A percentile compares a stretch with the other conserved stretches of the same genome.
Evolutionary conservation across 2,329 filamentous ascomycete species (phyloP).

Genomic region (Colletotrichum liaoningense): DNA sequence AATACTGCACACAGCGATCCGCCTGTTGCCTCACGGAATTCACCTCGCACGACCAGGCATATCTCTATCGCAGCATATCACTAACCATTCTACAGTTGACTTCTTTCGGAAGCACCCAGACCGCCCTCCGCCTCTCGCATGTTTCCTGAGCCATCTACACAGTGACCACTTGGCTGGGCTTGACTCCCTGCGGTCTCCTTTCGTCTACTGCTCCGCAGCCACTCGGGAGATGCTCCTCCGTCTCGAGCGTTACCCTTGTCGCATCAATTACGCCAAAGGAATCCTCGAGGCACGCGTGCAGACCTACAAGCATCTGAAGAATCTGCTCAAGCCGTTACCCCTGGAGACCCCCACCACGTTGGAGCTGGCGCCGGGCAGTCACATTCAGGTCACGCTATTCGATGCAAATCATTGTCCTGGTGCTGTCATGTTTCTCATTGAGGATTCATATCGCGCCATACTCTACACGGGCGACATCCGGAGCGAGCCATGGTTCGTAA

Average conservation of each 20-base stretch:
- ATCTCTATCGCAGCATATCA: slow-evolving; percentile 9
- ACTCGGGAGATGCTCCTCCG: slow-evolving; percentile 84
- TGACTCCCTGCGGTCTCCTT: slow-evolving; percentile 80
- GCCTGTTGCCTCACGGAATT: not conserved
- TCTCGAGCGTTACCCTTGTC: slow-evolving; percentile 81
- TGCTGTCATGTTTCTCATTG: slow-evolving; percentile 92
- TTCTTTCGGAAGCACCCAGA: slow-evolving; percentile 75
- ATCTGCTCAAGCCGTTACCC: slow-evolving; percentile 83
- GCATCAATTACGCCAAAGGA: slow-evolving; percentile 83
- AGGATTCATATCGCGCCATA: slow-evolving; percentile 77
- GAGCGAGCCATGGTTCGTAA: slow-evolving; percentile 88
- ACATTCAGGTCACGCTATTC: slow-evolving; percentile 85
- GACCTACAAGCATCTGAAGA: slow-evolving; percentile 81
- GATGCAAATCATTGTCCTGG: slow-evolving; percentile 94
- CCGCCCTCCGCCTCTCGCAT: slow-evolving; percentile 75
- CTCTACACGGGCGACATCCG: slow-evolving; percentile 92
- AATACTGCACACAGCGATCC: not conserved
- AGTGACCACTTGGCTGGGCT: slow-evolving; percentile 89
- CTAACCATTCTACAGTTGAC: slow-evolving; percentile 70
- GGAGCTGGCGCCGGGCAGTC: slow-evolving; percentile 75
- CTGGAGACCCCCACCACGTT: slow-evolving; percentile 82
- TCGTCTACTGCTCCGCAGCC: slow-evolving; percentile 90
- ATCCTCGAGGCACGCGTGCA: slow-evolving; percentile 80
- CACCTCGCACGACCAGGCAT: not conserved
- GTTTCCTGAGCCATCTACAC: slow-evolving; percentile 92